Percentiles rank a stretch among this genome's conserved stretches.
These are phyloP conservation scores for Aspergillus ustus DNA, from an alignment of 2,329 filamentous ascomycete genomes.

Conservation along the genomic window DNA sequence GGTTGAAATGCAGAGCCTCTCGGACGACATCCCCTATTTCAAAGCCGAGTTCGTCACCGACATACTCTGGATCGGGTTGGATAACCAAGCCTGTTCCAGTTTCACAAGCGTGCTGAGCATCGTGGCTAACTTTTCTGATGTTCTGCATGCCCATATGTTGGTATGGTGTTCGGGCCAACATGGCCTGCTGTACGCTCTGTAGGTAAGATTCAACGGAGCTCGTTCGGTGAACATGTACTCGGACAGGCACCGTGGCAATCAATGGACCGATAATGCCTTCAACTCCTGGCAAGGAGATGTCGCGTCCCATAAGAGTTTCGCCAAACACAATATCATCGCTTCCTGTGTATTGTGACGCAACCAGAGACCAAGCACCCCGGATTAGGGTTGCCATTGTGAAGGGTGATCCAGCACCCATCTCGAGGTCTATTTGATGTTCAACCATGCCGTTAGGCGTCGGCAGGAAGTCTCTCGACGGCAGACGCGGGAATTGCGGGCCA, in stretches of 20 bases:
- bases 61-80: slow-evolving; percentile 45
- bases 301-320: slow-evolving; percentile 55
- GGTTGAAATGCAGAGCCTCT: slow-evolving; percentile 50
- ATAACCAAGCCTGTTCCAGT: slow-evolving; percentile 44
- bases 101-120: slow-evolving; percentile 44
- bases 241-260: slow-evolving; percentile 55
- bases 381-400: slow-evolving; percentile 55
- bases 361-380: slow-evolving; percentile 54
- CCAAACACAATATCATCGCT: slow-evolving; percentile 55
- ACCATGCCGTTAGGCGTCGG: slow-evolving; percentile 50
- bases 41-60: slow-evolving; percentile 44
- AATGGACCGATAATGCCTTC: slow-evolving; percentile 56
- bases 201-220: slow-evolving; percentile 36
- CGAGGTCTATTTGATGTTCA: slow-evolving; percentile 46
- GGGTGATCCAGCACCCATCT: slow-evolving; percentile 27
- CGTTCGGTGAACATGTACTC: slow-evolving; percentile 41
- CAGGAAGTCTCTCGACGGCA: slow-evolving; percentile 54
- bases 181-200: slow-evolving; percentile 36
- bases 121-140: slow-evolving; percentile 49
- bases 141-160: slow-evolving; percentile 57
- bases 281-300: slow-evolving; percentile 50
- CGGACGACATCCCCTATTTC: slow-evolving; percentile 39
- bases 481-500: slow-evolving; percentile 55
- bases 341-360: slow-evolving; percentile 51
- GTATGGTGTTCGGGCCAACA: slow-evolving; percentile 47